A percentile compares a stretch with the other conserved stretches of the same genome.
These are phyloP conservation scores for Parasitella parasitica DNA, from an alignment of 371 early-diverging fungal genomes.

Conservation along the genomic window DNA sequence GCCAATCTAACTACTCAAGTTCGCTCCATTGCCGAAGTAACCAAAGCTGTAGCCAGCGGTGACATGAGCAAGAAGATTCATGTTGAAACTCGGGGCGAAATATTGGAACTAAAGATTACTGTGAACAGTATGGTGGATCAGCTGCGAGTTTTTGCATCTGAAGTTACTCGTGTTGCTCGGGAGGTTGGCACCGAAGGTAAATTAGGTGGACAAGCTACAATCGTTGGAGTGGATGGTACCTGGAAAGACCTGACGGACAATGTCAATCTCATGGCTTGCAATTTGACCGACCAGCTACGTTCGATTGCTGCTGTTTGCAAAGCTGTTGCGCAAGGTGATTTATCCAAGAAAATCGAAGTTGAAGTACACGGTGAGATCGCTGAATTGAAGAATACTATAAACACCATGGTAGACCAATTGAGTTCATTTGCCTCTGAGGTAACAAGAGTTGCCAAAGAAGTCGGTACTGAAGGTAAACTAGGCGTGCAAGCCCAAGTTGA, in stretches of 20 bases:
- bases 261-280: conserved; percentile 37
- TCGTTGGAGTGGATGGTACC: conserved; percentile 56
- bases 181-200: conserved; percentile 32
- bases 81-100: conserved; percentile 38
- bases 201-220: conserved; percentile 33
- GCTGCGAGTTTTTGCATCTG: conserved; percentile 28
- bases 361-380: conserved; percentile 38
- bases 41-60: conserved; percentile 38
- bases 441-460: conserved; percentile 48
- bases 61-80: conserved; percentile 40
- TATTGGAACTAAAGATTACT: conserved; percentile 26
- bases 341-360: conserved; percentile 32
- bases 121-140: conserved; percentile 35
- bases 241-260: conserved; percentile 56
- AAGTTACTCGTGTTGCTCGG: conserved; percentile 27
- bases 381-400: conserved; percentile 34
- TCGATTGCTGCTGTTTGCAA: conserved; percentile 34
- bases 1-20: conserved; percentile 44
- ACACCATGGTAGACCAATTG: conserved; percentile 36
- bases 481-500: conserved; percentile 46
- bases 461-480: conserved; percentile 56
- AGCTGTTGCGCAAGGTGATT: conserved; percentile 37
- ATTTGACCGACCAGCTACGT: conserved; percentile 30
- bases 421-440: conserved; percentile 36
- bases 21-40: conserved; percentile 40